These are phyloP conservation scores for Saposhnikovia divaricata DNA, from an alignment of 129 eudicot genomes.

Conservation along the genomic window DNA sequence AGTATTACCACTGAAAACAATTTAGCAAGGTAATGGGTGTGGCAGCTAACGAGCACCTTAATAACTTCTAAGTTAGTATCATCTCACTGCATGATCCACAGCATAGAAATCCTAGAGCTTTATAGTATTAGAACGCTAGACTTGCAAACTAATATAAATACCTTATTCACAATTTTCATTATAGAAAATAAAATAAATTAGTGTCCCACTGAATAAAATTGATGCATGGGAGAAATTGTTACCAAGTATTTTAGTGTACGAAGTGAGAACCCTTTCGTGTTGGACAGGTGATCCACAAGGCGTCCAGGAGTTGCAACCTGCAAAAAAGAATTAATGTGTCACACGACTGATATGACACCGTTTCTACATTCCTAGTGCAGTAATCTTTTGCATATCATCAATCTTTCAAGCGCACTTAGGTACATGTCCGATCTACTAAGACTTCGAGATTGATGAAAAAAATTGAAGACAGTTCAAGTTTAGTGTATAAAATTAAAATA, in stretches of 20 bases:
- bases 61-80: background rate
- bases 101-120: background rate
- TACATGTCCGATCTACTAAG: background rate
- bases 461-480: background rate
- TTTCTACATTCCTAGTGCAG: background rate
- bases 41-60: background rate
- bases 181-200: background rate
- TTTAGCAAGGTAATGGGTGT: background rate
- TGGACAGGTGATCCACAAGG: constrained; percentile 83
- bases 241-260: constrained; percentile 81
- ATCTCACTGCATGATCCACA: background rate
- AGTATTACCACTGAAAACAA: background rate
- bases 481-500: background rate
- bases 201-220: background rate
- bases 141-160: background rate
- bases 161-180: background rate
- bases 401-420: background rate
- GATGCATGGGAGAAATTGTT: background rate
- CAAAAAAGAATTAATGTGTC: background rate
- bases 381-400: background rate
- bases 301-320: constrained; percentile 99
- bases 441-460: background rate
- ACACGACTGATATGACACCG: background rate
- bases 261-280: constrained; percentile 87
- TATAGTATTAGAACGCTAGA: background rate